Conservation (phyloP, 345 rosid genomes). For the Salix suchowensis region DNA sequence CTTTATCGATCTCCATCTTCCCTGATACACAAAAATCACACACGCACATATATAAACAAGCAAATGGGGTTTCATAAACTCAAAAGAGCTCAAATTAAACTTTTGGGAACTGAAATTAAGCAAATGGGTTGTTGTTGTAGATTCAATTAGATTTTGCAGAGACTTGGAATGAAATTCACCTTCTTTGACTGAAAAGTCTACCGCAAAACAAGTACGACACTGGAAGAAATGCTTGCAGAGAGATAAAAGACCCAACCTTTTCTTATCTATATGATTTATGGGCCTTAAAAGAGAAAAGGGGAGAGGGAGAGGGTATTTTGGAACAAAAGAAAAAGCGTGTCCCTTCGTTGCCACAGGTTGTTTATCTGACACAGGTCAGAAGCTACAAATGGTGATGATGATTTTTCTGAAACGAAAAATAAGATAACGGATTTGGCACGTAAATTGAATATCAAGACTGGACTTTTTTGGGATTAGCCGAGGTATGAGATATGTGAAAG, state of each 20-base stretch:
- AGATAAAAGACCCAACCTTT: no score
- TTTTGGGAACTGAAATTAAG: not conserved
- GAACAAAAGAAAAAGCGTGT: conserved; percentile 4
- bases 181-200: conserved; percentile 3
- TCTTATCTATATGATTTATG: not conserved
- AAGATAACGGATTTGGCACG: not conserved
- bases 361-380: conserved; percentile 6
- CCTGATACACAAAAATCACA: conserved; percentile 15
- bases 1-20: conserved; percentile 86
- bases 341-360: conserved; percentile 22
- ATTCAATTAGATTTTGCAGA: not conserved
- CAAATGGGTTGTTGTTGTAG: not conserved
- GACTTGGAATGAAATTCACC: conserved; percentile 4
- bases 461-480: no score
- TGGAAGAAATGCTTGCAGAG: not conserved
- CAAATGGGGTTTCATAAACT: conserved; percentile 9
- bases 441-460: no score
- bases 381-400: conserved; percentile 12
- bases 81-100: not conserved
- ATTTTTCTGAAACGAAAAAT: no score
- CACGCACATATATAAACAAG: not conserved
- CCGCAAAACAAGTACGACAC: not conserved
- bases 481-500: no score
- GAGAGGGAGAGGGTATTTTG: not conserved
- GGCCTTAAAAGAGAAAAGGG: no score